Conservation (phyloP, 2,329 filamentous ascomycete species). For the Aurifilum marmelostoma region DNA sequence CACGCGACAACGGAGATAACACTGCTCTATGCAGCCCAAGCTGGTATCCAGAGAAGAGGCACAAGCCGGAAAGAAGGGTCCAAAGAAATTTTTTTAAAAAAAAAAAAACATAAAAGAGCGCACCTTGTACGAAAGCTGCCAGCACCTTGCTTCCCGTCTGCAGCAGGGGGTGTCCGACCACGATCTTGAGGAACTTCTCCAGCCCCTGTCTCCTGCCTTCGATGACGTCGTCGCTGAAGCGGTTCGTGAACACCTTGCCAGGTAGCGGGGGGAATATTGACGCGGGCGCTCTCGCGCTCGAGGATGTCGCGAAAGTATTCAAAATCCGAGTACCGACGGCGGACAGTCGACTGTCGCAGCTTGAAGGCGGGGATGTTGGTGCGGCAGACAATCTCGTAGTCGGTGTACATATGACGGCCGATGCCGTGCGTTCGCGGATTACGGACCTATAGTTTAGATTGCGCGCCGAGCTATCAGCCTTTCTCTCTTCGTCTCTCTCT, state of each 20-base stretch:
- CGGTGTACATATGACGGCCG: slow-evolving; percentile 95
- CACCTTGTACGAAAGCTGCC: slow-evolving; percentile 95
- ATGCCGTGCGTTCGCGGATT: slow-evolving; percentile 94
- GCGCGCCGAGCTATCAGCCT: neutral
- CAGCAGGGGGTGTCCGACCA: slow-evolving; percentile 91
- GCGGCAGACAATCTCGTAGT: slow-evolving; percentile 96
- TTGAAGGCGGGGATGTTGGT: slow-evolving; percentile 99
- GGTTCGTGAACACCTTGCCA: slow-evolving; percentile 96
- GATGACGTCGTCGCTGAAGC: slow-evolving; percentile 98
- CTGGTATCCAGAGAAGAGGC: neutral
- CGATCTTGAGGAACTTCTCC: slow-evolving; percentile 95
- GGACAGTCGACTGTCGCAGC: slow-evolving; percentile 83
- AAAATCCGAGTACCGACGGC: slow-evolving; percentile 95
- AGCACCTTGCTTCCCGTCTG: slow-evolving; percentile 98
- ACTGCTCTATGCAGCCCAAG: no score
- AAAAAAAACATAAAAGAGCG: no score
- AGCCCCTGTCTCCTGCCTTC: slow-evolving; percentile 89
- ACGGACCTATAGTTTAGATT: slow-evolving; percentile 72
- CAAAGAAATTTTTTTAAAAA: no score
- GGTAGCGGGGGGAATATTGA: slow-evolving; percentile 95
- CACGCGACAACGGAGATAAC: no score
- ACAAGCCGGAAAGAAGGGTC: neutral
- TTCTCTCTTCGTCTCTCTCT: neutral
- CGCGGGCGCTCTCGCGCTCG: slow-evolving; percentile 89
- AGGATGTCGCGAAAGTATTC: slow-evolving; percentile 98